Evolutionary conservation across 257 asterid genomes (phyloP).

Genomic region (Solanum sitiens): DNA sequence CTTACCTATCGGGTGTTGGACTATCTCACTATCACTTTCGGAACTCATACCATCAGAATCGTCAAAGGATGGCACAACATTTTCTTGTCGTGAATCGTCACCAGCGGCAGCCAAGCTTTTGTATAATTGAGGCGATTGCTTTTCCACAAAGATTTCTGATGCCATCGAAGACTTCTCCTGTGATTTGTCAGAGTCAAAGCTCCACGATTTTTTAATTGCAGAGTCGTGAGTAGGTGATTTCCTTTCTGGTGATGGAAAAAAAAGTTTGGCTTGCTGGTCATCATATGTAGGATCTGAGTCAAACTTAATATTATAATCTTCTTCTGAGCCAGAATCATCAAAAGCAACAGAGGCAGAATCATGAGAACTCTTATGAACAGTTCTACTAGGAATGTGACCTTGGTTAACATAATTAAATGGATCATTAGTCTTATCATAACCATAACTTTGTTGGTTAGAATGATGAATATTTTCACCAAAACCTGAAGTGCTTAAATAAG

Average conservation of each 20-base stretch:
- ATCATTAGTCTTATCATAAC: slow-evolving; percentile 19
- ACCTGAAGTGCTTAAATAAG: slow-evolving; percentile 30
- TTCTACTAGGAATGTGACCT: slow-evolving; percentile 15
- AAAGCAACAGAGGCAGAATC: slow-evolving; percentile 35
- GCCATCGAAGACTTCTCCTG: slow-evolving; percentile 24
- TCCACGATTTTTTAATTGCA: slow-evolving; percentile 20
- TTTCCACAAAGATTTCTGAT: slow-evolving; percentile 12
- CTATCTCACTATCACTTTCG: slow-evolving; percentile 40
- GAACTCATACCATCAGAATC: slow-evolving; percentile 50
- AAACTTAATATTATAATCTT: slow-evolving; percentile 25
- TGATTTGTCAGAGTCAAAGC: slow-evolving; percentile 18
- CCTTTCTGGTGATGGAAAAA: slow-evolving; percentile 31
- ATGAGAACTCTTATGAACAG: slow-evolving; percentile 23
- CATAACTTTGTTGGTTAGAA: slow-evolving; percentile 25
- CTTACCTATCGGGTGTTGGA: slow-evolving; percentile 1
- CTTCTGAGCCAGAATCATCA: slow-evolving; percentile 59
- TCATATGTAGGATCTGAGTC: slow-evolving; percentile 30
- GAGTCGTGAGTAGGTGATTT: slow-evolving; percentile 21
- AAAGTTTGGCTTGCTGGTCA: slow-evolving; percentile 36
- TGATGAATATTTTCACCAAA: slow-evolving; percentile 32
- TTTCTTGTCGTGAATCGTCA: slow-evolving; percentile 25
- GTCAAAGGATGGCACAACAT: slow-evolving; percentile 40
- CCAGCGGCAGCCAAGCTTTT: slow-evolving; percentile 13
- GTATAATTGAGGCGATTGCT: slow-evolving; percentile 25
- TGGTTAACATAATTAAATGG: slow-evolving; percentile 14